phyloP scores from a whole-genome alignment of 257 asterid genomes.

The Prunella vulgaris region DNA sequence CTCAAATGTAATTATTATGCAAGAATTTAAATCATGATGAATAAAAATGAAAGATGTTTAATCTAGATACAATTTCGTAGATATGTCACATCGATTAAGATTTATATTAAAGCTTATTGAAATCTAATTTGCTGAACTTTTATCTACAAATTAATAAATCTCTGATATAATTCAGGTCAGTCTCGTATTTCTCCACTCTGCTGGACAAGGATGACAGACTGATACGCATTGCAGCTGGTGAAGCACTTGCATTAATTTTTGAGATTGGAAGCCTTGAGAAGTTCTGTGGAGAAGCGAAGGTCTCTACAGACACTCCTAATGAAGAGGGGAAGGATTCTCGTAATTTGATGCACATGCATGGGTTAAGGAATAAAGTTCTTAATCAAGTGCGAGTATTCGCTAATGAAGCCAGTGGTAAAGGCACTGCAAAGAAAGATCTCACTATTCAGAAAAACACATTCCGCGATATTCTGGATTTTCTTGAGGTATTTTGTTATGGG shows the following conservation, averaged over 20 bases:
- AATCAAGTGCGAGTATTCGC: conserved; percentile 72
- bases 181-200: conserved; percentile 56
- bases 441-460: conserved; percentile 78
- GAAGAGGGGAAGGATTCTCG: conserved; percentile 49
- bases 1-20: too few relatives aligned
- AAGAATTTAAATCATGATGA: too few relatives aligned
- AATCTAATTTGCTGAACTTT: too few relatives aligned
- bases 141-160: not conserved
- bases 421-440: conserved; percentile 90
- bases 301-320: conserved; percentile 42
- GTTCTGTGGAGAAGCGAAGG: conserved; percentile 54
- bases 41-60: too few relatives aligned
- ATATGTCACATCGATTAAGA: too few relatives aligned
- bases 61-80: too few relatives aligned
- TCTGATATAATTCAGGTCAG: conserved; percentile 52
- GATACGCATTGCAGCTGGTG: conserved; percentile 91
- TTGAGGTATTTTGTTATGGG: conserved; percentile 50
- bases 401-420: conserved; percentile 92
- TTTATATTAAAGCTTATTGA: too few relatives aligned
- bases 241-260: conserved; percentile 82
- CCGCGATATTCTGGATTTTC: conserved; percentile 73
- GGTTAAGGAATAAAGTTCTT: conserved; percentile 64
- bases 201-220: conserved; percentile 88
- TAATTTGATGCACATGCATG: conserved; percentile 52
- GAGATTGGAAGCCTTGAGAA: conserved; percentile 83